phyloP scores from a whole-genome alignment of 23 red algal genomes.

The Gracilaria domingensis region DNA sequence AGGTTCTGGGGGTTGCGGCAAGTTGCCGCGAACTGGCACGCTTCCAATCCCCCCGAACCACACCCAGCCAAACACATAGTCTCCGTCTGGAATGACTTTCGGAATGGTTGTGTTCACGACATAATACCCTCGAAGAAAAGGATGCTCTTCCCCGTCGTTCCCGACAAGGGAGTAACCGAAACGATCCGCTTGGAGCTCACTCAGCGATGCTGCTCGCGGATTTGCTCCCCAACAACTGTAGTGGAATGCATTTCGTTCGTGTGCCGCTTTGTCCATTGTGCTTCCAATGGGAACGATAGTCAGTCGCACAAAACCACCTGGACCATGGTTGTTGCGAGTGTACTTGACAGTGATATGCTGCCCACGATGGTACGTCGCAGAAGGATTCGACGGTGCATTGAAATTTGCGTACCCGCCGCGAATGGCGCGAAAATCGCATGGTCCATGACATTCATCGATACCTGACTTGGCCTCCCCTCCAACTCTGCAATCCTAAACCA shows the following conservation, averaged over 20 bases:
- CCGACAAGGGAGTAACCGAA: constrained; percentile 46
- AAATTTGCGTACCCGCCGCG: constrained; percentile 55
- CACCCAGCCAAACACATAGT: constrained; percentile 71
- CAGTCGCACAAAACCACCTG: constrained; percentile 65
- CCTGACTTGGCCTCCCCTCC: constrained; percentile 50
- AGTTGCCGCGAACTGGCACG: constrained; percentile 10
- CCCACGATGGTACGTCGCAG: constrained; percentile 42
- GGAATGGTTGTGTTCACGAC: constrained; percentile 41
- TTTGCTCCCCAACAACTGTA: constrained; percentile 72
- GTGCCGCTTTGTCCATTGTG: constrained; percentile 57
- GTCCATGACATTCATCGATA: constrained; percentile 39
- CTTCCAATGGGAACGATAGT: constrained; percentile 59
- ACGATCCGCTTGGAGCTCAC: constrained; percentile 31
- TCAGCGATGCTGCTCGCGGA: neutral
- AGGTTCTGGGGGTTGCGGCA: constrained; percentile 33
- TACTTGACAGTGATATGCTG: constrained; percentile 52
- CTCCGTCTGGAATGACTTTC: constrained; percentile 55
- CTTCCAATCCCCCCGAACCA: constrained; percentile 67
- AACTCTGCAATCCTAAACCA: constrained; percentile 28
- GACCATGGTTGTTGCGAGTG: constrained; percentile 72
- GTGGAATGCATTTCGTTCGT: constrained; percentile 53
- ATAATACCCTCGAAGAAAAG: constrained; percentile 39
- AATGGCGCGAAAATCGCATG: constrained; percentile 49
- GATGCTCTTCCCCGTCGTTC: constrained; percentile 35
- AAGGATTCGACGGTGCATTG: constrained; percentile 31